A percentile compares a stretch with the other conserved stretches of the same genome.
Conservation (phyloP, 441 rosid species). For the Capsella rubella region DNA sequence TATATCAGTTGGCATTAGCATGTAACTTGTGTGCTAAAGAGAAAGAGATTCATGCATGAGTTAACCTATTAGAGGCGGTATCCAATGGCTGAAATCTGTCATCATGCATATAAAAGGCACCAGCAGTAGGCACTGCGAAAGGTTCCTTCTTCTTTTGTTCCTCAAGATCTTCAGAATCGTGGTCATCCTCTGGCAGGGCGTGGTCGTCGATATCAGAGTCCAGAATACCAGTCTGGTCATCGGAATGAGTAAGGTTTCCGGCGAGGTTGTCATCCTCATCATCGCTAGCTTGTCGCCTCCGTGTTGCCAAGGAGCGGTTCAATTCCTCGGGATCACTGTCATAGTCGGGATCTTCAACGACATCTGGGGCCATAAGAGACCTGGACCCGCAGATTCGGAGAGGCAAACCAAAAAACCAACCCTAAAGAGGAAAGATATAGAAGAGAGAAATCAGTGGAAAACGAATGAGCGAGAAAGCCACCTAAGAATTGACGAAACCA, state of each 20-base stretch:
- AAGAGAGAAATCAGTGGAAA: neutral
- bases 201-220: slow-evolving; percentile 56
- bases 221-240: slow-evolving; percentile 50
- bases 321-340: slow-evolving; percentile 93
- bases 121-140: slow-evolving; percentile 93
- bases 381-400: neutral
- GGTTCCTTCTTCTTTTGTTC: slow-evolving; percentile 81
- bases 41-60: too few species aligned
- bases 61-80: slow-evolving; percentile 57
- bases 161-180: slow-evolving; percentile 42
- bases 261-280: slow-evolving; percentile 64
- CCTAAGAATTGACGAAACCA: too few species aligned
- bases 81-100: slow-evolving; percentile 83
- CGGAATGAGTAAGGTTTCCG: slow-evolving; percentile 57
- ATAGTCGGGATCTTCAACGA: slow-evolving; percentile 66
- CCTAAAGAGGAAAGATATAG: neutral
- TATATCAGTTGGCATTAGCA: slow-evolving; percentile 4
- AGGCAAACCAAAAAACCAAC: neutral
- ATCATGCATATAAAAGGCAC: slow-evolving; percentile 98
- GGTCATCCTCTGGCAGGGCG: too few species aligned
- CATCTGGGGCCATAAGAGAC: slow-evolving; percentile 52
- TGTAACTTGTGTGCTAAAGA: neutral
- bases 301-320: slow-evolving; percentile 63
- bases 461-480: too few species aligned
- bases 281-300: slow-evolving; percentile 87